Percentiles rank a stretch among this genome's conserved stretches.
Conservation (phyloP, 495 filamentous ascomycete species). For the Penicillium chermesinum region DNA sequence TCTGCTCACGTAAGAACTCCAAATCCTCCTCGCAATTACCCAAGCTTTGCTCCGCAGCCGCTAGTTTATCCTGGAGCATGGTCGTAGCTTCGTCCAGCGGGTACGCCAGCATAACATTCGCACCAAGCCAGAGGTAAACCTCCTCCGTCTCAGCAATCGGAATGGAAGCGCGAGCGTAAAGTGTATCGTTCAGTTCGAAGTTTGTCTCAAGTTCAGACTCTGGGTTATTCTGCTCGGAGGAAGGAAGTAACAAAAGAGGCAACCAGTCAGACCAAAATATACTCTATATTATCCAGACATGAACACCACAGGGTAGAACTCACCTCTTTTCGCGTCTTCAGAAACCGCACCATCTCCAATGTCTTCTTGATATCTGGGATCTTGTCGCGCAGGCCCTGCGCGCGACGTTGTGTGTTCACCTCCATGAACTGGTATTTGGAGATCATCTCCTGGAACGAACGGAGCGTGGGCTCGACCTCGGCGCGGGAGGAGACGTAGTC, state of each 20-base stretch:
- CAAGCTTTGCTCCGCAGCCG: slow-evolving; percentile 72
- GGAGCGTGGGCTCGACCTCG: slow-evolving; percentile 84
- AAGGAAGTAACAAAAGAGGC: too few species aligned
- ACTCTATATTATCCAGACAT: too few species aligned
- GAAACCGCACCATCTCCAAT: slow-evolving; percentile 84
- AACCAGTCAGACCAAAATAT: too few species aligned
- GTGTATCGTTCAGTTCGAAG: slow-evolving; percentile 93
- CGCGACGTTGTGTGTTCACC: slow-evolving; percentile 78
- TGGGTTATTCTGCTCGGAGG: slow-evolving; percentile 18
- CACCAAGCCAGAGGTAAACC: slow-evolving; percentile 95
- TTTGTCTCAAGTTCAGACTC: slow-evolving; percentile 65
- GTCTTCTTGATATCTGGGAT: slow-evolving; percentile 97
- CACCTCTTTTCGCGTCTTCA: slow-evolving; percentile 50
- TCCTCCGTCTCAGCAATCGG: slow-evolving; percentile 80
- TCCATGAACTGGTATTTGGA: slow-evolving; percentile 99
- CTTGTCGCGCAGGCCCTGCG: slow-evolving; percentile 83
- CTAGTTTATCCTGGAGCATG: slow-evolving; percentile 72
- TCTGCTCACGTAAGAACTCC: slow-evolving; percentile 94
- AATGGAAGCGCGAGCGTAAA: slow-evolving; percentile 83
- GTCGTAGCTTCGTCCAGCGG: slow-evolving; percentile 79
- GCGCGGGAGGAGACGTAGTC: slow-evolving; percentile 84
- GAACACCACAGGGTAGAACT: neutral
- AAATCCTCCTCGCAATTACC: slow-evolving; percentile 90
- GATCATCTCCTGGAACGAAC: slow-evolving; percentile 98
- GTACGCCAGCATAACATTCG: slow-evolving; percentile 97